phyloP scores from a whole-genome alignment of 2,329 filamentous ascomycete genomes.

The Stagonosporopsis tanaceti region DNA sequence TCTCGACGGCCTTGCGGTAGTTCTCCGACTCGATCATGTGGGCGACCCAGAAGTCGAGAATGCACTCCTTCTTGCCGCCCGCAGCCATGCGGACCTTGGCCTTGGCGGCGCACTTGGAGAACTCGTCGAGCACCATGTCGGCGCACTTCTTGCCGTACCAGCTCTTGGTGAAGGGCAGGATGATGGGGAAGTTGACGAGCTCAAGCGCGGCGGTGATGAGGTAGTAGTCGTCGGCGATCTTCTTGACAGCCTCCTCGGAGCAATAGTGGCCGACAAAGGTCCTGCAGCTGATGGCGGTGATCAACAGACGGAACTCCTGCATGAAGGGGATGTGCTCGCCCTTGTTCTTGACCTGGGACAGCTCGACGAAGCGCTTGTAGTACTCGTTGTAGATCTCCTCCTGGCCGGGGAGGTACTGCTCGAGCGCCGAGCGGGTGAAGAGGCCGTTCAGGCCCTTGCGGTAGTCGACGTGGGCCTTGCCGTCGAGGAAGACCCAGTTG shows the following conservation, averaged over 20 bases:
- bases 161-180: slow-evolving; percentile 91
- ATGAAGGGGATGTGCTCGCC: slow-evolving; percentile 87
- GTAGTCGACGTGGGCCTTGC: slow-evolving; percentile 93
- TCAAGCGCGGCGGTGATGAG: slow-evolving; percentile 94
- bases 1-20: slow-evolving; percentile 80
- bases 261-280: slow-evolving; percentile 99
- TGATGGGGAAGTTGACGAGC: slow-evolving; percentile 88
- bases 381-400: slow-evolving; percentile 91
- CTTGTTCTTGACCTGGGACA: slow-evolving; percentile 72
- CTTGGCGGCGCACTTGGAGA: slow-evolving; percentile 90
- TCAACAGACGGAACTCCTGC: slow-evolving; percentile 89
- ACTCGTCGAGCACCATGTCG: slow-evolving; percentile 89
- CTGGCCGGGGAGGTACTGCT: slow-evolving; percentile 87
- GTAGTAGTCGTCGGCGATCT: slow-evolving; percentile 96
- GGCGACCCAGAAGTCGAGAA: slow-evolving; percentile 90
- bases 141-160: slow-evolving; percentile 98
- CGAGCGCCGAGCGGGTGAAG: slow-evolving; percentile 90
- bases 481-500: slow-evolving; percentile 98
- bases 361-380: slow-evolving; percentile 78
- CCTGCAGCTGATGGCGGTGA: slow-evolving; percentile 92
- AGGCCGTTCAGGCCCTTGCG: slow-evolving; percentile 94
- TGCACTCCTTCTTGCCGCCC: slow-evolving; percentile 86
- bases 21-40: slow-evolving; percentile 83
- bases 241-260: slow-evolving; percentile 86
- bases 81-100: slow-evolving; percentile 90